phyloP scores from a whole-genome alignment of 2,329 filamentous ascomycete genomes.

The Hymenotorrendiella dingleyae region DNA sequence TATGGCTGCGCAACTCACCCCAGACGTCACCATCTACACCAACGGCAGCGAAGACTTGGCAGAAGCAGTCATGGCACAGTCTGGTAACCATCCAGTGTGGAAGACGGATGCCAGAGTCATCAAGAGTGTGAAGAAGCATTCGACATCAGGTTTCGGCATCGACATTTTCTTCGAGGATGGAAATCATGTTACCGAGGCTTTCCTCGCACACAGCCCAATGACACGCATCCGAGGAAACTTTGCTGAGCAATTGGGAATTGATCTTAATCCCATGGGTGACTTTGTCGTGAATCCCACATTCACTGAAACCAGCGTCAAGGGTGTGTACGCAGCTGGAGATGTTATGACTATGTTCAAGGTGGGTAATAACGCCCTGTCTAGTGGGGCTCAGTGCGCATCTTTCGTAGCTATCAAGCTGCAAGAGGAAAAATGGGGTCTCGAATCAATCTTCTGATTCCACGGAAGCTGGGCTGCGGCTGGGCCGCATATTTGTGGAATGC shows the following conservation, averaged over 20 bases:
- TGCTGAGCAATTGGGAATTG: background rate
- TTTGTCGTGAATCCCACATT: background rate
- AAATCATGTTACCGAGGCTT: background rate
- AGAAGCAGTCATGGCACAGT: background rate
- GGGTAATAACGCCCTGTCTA: background rate
- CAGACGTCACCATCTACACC: background rate
- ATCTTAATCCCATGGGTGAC: background rate
- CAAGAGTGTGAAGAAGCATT: background rate
- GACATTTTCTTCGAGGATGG: background rate
- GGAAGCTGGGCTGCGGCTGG: too few species aligned
- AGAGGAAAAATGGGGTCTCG: background rate
- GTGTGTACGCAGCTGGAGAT: background rate
- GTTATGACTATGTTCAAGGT: background rate
- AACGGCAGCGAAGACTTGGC: background rate
- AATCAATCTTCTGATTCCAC: constrained; percentile 1
- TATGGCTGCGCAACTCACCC: background rate
- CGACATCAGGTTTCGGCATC: background rate
- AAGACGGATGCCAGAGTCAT: background rate
- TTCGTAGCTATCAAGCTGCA: background rate
- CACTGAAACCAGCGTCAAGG: background rate
- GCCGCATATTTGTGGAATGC: too few species aligned
- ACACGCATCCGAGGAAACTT: background rate
- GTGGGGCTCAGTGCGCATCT: background rate
- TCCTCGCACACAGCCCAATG: background rate
- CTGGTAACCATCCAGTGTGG: background rate